Conservation (phyloP, 2,329 filamentous ascomycete species). For the Trichoderma guizhouense region DNA sequence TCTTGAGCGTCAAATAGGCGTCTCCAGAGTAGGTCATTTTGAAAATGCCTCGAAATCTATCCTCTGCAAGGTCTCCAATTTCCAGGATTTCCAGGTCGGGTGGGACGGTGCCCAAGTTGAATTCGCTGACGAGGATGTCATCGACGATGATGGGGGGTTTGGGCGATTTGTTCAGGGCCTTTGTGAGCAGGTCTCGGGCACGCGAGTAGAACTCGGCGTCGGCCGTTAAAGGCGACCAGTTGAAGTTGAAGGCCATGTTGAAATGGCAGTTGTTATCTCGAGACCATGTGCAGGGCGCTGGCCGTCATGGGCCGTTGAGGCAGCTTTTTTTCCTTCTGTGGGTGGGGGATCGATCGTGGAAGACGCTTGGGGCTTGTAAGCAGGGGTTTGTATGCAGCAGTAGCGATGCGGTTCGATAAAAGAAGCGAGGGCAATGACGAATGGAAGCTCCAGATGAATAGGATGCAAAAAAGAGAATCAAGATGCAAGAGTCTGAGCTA, state of each 20-base stretch:
- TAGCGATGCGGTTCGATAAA: not conserved
- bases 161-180: slow-evolving; percentile 93
- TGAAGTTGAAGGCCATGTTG: slow-evolving; percentile 99
- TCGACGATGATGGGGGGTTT: slow-evolving; percentile 99
- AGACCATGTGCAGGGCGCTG: slow-evolving; percentile 31
- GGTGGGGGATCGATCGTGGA: slow-evolving; percentile 11
- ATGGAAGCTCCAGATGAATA: not conserved
- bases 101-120: slow-evolving; percentile 92
- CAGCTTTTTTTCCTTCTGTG: not conserved
- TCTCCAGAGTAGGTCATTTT: slow-evolving; percentile 98
- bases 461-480: not conserved
- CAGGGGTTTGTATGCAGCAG: not conserved
- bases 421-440: not conserved
- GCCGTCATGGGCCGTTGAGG: slow-evolving; percentile 20
- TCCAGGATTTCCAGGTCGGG: slow-evolving; percentile 96
- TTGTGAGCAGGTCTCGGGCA: slow-evolving; percentile 89
- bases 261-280: slow-evolving; percentile 42
- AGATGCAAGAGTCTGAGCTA: not conserved
- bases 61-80: slow-evolving; percentile 95
- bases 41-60: slow-evolving; percentile 96
- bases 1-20: slow-evolving; percentile 91
- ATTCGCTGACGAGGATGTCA: slow-evolving; percentile 96
- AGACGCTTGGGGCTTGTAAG: slow-evolving; percentile 3
- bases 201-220: slow-evolving; percentile 88
- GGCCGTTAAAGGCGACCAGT: slow-evolving; percentile 98